Percentiles rank a stretch among this genome's conserved stretches.
Conservation (phyloP, 1,284 basidiomycete genomes). For the Inonotus obliquus region DNA sequence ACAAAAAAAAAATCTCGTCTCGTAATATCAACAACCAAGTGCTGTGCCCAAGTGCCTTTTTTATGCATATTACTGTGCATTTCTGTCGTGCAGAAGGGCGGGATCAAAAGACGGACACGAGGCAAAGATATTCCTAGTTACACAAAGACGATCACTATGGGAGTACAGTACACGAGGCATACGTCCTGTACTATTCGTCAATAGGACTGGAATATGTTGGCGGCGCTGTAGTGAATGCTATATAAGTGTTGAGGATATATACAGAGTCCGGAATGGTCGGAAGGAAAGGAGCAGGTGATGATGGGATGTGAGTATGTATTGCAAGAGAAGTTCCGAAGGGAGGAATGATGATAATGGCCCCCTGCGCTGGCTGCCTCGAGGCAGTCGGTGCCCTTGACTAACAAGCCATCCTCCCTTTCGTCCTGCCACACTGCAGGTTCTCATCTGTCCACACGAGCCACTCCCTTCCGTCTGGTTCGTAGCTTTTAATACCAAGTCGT, state of each 20-base stretch:
- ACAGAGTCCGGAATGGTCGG: neutral
- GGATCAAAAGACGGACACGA: neutral
- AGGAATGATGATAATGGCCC: neutral
- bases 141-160: neutral
- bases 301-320: neutral
- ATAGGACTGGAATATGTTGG: too few species aligned
- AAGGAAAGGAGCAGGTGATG: constrained; percentile 2
- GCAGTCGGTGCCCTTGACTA: neutral
- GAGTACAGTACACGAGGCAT: neutral
- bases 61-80: neutral
- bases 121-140: neutral
- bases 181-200: neutral
- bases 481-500: neutral
- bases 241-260: neutral
- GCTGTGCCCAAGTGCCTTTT: neutral
- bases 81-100: neutral
- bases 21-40: neutral
- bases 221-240: neutral
- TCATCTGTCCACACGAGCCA: neutral
- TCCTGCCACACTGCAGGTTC: neutral
- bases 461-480: neutral
- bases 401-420: neutral
- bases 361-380: neutral
- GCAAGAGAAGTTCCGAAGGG: neutral
- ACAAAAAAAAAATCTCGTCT: neutral